Conservation (phyloP, 345 rosid genomes). For the Arabidopsis arenosa region DNA sequence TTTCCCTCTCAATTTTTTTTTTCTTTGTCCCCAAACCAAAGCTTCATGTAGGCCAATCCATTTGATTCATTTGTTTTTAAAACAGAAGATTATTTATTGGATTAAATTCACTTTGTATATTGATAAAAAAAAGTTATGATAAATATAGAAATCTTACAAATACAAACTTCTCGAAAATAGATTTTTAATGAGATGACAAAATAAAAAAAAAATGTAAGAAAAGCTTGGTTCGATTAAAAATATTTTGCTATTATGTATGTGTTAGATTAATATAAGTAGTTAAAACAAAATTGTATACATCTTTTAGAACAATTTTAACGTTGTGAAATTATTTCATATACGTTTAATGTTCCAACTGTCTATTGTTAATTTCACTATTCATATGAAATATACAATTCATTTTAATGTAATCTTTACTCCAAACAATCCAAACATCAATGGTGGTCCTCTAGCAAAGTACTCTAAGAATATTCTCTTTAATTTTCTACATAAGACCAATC, state of each 20-base stretch:
- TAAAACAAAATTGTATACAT: not conserved
- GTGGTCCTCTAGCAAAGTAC: constrained; percentile 41
- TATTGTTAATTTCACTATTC: constrained; percentile 24
- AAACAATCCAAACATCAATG: constrained; percentile 38
- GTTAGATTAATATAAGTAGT: not conserved
- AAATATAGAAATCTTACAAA: not conserved
- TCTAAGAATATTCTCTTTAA: constrained; percentile 35
- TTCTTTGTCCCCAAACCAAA: constrained; percentile 48
- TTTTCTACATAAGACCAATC: constrained; percentile 39
- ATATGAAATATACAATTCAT: constrained; percentile 14
- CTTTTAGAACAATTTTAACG: not conserved
- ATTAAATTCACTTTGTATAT: not conserved
- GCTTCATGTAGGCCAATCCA: constrained; percentile 45
- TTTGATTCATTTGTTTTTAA: constrained; percentile 19
- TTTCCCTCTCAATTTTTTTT: constrained; percentile 35
- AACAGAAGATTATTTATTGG: constrained; percentile 4
- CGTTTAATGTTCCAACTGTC: not conserved
- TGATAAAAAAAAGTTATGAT: not conserved
- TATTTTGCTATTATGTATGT: not conserved
- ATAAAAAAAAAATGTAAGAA: not conserved
- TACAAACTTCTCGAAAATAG: not conserved
- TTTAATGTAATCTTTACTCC: constrained; percentile 26
- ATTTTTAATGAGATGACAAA: not conserved
- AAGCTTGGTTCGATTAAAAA: constrained; percentile 3
- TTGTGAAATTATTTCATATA: not conserved